Evolutionary conservation across 225 moss, liverwort and hornwort species (phyloP), one percentile per base, ranked within the genome.

Genomic region (Physcomitrium patens): DNA sequence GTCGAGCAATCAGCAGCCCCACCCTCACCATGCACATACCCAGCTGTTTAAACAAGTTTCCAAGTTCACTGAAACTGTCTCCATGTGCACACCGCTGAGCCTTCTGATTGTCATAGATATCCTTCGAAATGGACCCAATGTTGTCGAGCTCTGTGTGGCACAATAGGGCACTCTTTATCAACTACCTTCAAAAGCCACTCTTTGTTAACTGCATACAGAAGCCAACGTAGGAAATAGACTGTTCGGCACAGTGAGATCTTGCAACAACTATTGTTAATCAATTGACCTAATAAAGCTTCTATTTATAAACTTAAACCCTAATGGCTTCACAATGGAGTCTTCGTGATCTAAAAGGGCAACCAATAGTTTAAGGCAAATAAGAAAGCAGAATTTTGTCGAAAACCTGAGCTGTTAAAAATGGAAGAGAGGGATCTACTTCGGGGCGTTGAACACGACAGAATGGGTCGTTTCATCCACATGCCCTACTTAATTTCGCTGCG

Each of bases 1-100:
- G 80, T 54, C 79, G 85, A 50, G 92, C 96, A 74, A 94, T 59
- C 54, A 91, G 74, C 15, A 94, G 78, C 47, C 96, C 96, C 41
- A 92, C 82, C 70, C 92, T 85, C 66, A 92, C 84, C 96, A 96
- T 93, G 69, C 82, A 84, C 67, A 81, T 84, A 51, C 93, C 96
- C 67, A 96, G 81, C 79, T 82, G 75, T 56, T 66, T 77, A 31
- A 89, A 77, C 57, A 91, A 58, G 65, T 65, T 81, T 77, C 86
- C 91, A 11, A 92, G 85, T 45, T 89, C 86, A 70, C 67, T 67
- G 19, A 74, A 24, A 62, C 20, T 78, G 28, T 64, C 68, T 45
- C 67, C 79, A 27, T 68, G 46, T 28, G 68, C 23, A 62, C 63
- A 81, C 73, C 72, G 28, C 18, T 75, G 58, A 37, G 70, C 28